These are phyloP conservation scores for Panicum virgatum DNA, from an alignment of 202 grass and related monocot species.

Conservation along the genomic window DNA sequence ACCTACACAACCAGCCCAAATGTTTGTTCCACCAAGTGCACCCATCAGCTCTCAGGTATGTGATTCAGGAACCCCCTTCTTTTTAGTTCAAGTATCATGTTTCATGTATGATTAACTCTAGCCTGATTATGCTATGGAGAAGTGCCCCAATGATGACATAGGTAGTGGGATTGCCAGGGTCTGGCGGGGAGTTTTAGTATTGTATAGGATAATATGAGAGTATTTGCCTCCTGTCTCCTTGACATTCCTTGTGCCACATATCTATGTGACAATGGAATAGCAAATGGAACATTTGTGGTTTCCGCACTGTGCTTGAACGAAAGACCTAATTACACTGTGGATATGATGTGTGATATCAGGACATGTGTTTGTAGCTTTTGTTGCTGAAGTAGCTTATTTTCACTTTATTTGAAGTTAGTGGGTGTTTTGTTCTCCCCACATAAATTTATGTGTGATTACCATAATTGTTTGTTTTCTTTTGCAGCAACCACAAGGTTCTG, in stretches of 20 bases:
- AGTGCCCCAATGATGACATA: not conserved
- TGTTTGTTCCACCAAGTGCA: conserved; percentile 75
- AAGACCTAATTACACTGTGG: conserved; percentile 3
- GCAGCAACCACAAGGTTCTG: conserved; percentile 52
- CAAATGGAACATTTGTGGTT: conserved; percentile 3
- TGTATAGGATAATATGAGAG: not conserved
- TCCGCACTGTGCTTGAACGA: not conserved
- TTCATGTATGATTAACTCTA: conserved; percentile 8
- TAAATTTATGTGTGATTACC: not conserved
- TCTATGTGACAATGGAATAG: no score
- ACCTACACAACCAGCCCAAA: conserved; percentile 44
- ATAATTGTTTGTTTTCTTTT: conserved; percentile 31
- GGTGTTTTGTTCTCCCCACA: not conserved
- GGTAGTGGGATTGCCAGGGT: not conserved
- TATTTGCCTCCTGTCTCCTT: no score
- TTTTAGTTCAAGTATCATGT: not conserved
- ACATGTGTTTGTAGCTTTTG: not conserved
- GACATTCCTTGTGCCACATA: no score
- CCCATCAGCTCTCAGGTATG: conserved; percentile 52
- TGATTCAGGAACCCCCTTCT: conserved; percentile 17
- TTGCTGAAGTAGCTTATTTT: conserved; percentile 16
- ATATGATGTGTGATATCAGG: conserved; percentile 14
- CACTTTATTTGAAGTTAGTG: not conserved
- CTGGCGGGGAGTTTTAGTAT: not conserved
- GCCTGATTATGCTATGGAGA: conserved; percentile 10